These are phyloP conservation scores for Viridothelium virens DNA, from an alignment of 495 filamentous ascomycete genomes.

Conservation along the genomic window DNA sequence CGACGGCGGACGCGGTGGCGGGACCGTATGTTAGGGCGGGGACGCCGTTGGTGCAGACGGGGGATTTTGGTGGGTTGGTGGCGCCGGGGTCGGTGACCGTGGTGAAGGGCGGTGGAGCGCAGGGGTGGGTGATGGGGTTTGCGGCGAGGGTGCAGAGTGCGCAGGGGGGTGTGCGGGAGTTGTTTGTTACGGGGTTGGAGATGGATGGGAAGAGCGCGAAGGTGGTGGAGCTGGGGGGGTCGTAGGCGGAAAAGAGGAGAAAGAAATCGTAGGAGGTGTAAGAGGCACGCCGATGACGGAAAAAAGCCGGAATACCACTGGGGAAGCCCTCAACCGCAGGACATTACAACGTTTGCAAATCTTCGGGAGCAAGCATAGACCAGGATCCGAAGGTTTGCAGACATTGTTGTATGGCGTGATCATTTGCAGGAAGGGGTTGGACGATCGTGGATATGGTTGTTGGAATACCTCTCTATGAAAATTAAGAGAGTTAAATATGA, in stretches of 20 bases:
- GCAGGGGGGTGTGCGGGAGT: constrained; percentile 16
- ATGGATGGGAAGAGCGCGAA: constrained; percentile 16
- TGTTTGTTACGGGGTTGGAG: constrained; percentile 16
- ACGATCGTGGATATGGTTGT: no score
- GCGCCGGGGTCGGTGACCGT: constrained; percentile 22
- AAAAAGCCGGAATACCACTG: no score
- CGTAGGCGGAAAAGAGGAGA: neutral
- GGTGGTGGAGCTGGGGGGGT: constrained; percentile 1
- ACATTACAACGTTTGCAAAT: no score
- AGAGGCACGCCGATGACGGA: neutral
- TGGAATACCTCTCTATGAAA: no score
- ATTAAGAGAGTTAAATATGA: no score
- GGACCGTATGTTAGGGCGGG: constrained; percentile 20
- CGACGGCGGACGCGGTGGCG: constrained; percentile 16
- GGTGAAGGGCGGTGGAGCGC: neutral
- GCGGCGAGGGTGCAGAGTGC: constrained; percentile 19
- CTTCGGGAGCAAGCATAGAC: no score
- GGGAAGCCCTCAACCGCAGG: no score
- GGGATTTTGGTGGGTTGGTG: constrained; percentile 15
- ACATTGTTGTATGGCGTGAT: no score
- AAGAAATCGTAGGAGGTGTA: neutral
- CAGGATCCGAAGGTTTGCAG: no score
- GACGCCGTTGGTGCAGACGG: constrained; percentile 17
- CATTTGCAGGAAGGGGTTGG: no score
- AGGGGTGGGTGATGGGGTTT: constrained; percentile 18